Base-by-base conservation (phyloP, 1,284 basidiomycete genomes). In the Fistulinella cinereoalba region DNA sequence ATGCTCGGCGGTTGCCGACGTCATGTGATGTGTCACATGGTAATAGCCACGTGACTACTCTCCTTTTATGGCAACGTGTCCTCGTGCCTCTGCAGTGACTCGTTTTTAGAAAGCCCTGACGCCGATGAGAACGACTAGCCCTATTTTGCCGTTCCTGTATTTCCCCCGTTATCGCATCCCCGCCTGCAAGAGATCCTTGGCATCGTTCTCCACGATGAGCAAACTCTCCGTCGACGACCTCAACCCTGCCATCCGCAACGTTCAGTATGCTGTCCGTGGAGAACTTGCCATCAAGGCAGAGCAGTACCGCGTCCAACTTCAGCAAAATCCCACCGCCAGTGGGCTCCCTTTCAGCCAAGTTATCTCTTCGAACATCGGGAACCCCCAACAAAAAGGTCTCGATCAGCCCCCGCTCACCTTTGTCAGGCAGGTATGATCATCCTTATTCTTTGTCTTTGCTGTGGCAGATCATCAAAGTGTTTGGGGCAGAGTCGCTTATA, bases 281-380 rank as follows among this genome's bases (percentile, higher is more conserved):
- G 94, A 96, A 70, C 85, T 99, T 55, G 94, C 96, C 13, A 90
- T 94, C 73, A 91, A 88, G 65, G 94, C 96, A 3, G 94, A 97
- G 70, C 75, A 85, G 53, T 86, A 91, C 60, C 77, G 84, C 50
- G 83, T 83, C 42, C 69, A 75, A 56, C 81, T 96, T 59, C 78
- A 81, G 61, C 68, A 76, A 31, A 67, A 70, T 31, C 52, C 59
- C 11, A 32, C 33, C 3, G 66, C 75, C 50, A 71, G 81, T 49
- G 71, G 73, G 19, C 77, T 98, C 16, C 92, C 93, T 19, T 99
- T 98, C 67, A 79, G 85, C 63, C 83, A 84, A 57, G 79, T 99
- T 67, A 93, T 98, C 65, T 91, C 85, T 21, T 92, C 93, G 55
- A 99, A 99, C 72, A 99, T 99, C 50, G 96, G 96, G 9, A 99